Evolutionary conservation across 192 early-diverging fungal species (phyloP), one percentile per base, ranked within the genome.

Genomic region (Coemansia sp.): DNA sequence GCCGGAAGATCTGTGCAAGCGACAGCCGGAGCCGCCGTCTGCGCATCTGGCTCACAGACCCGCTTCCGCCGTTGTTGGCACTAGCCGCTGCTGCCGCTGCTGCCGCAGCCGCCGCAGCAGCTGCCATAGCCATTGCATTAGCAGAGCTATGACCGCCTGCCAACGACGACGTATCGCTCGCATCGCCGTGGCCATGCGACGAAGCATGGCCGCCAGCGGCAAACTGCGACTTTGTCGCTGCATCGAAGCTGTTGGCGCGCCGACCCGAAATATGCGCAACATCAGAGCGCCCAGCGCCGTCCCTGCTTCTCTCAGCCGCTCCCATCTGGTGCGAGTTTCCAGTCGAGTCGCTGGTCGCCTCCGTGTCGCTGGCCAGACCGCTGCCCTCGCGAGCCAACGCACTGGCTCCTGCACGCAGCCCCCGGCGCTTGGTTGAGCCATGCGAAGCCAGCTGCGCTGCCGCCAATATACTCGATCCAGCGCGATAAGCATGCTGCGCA

Each of bases 221-320:
- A 51, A 63, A 63, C 17, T 66, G 52, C 64, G 64, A 38, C 17
- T 48, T 66, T 8, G 66, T 64, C 11, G 75, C 61, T 5, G 81
- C 75, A 48, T 83, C 81, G 68, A 83, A 83, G 67, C 81, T 83
- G 64, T 68, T 74, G 2, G 81, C 75, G 7, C 76, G 69, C 1
- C 81, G 70, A 0, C 73, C 70, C 6, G 64, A 5, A 28, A 37
- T 57, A 1, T 7, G 67, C 8, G 37, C 59, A 28, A 28, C 22
- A 11, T 38, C 63, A 17, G 41, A n/a, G 4, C 32, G 62, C 36
- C 33, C 17, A 3, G 53, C 45, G 53, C 41, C 35, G n/a, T 51
- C 53, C 59, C 64, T 67, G 17, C 9, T 12, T 8, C 37, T 35
- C 6, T 22, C 51, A 7, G 34, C 7, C 11, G 38, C 11, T 65